Percentiles rank a stretch among this genome's conserved stretches.
Conservation (phyloP, 1,139 yeast genomes). For the Arxiozyma telluris region DNA sequence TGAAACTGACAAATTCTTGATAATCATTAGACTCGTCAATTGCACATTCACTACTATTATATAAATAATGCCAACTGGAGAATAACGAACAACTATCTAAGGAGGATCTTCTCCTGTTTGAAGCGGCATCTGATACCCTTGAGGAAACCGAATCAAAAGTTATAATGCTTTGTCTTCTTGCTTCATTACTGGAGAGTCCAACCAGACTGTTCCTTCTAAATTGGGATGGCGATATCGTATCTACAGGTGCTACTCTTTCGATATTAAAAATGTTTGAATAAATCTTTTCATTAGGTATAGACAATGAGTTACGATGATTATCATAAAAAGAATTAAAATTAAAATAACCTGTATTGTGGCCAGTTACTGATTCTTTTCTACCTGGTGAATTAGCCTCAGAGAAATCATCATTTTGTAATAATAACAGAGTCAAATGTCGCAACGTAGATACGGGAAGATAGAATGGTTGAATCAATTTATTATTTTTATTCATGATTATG, state of each 20-base stretch:
- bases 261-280: neutral
- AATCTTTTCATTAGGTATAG: neutral
- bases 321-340: neutral
- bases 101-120: slow-evolving; percentile 1
- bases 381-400: neutral
- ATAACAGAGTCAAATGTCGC: neutral
- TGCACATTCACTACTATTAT: neutral
- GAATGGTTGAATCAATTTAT: neutral
- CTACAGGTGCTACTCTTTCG: neutral
- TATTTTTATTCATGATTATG: slow-evolving; percentile 6
- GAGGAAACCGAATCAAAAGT: slow-evolving; percentile 6
- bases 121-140: neutral
- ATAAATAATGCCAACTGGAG: neutral
- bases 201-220: slow-evolving; percentile 19
- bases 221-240: slow-evolving; percentile 20
- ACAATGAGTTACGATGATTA: neutral
- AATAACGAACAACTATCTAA: neutral
- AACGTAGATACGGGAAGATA: neutral
- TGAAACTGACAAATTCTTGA: neutral
- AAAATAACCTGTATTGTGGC: neutral
- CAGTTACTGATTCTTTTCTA: too few relatives aligned
- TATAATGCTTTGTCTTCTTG: slow-evolving; percentile 18
- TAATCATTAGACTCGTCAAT: slow-evolving; percentile 1
- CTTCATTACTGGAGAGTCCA: slow-evolving; percentile 14
- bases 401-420: neutral